Base-by-base conservation (phyloP, 108 stramenopile genomes). In the Stephanodiscus triporus region DNA sequence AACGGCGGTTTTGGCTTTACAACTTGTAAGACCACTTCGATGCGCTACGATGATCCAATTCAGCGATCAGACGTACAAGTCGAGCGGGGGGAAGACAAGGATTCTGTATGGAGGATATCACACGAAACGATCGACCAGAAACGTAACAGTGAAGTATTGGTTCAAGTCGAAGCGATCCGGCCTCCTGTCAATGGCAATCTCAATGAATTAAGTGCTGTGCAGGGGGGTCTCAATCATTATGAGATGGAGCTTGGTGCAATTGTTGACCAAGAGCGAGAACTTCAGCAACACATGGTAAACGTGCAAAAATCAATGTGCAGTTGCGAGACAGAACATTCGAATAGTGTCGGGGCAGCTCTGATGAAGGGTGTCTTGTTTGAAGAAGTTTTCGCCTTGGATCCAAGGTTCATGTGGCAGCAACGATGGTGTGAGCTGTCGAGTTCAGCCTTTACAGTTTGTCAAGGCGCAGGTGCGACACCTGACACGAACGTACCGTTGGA, bases 71-170 rank as follows among this genome's bases (percentile, higher is more conserved):
- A 40, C 40, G 40, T 40, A 40, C 40, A 63, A 72, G 45, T 34
- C 38, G 51, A 38, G 38, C 17, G 9, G 9, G 24, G 26, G n/a
- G 47, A 49, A 40, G 65, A 34, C 22, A 26, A 73, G 17, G 64
- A 79, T 66, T 20, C n/a, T 40, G 27, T 34, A 43, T 79, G 78
- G 78, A 34, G 34, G 26, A 66, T 79, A 26, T 55, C 49, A 23
- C 64, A 73, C 54, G 72, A 79, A 32, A 70, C 64, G 45, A 66
- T 72, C 27, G 78, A 79, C 38, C 17, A 27, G 45, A 70, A 64
- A 34, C 45, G 62, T 17, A 79, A 79, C 32, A 71, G 73, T 56
- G 78, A 79, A 66, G 30, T 71, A 38, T 24, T 67, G 24, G 64
- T 79, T n/a, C 14, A 27, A 11, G 65, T 79, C 26, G 53, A 71